Evolutionary conservation across 805 yeast species (phyloP).

Genomic region (Schwanniomyces sp.): DNA sequence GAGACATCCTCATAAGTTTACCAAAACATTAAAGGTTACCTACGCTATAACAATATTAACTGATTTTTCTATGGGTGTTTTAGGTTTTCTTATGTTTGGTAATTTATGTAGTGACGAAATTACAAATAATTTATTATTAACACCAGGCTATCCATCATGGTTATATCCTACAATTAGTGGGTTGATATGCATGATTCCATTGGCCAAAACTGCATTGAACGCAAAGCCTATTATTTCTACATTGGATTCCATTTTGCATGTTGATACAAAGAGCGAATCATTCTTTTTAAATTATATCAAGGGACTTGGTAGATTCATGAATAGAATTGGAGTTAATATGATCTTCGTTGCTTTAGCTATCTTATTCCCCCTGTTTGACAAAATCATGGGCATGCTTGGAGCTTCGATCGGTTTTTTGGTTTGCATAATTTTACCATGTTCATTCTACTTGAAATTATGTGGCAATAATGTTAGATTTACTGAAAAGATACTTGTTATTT

Average conservation of each 20-base stretch:
- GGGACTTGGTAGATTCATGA: slow-evolving; percentile 15
- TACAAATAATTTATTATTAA: slow-evolving; percentile 46
- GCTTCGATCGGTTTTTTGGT: slow-evolving; percentile 76
- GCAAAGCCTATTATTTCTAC: slow-evolving; percentile 81
- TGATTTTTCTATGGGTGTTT: slow-evolving; percentile 61
- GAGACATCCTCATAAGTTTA: slow-evolving; percentile 65
- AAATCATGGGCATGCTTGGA: slow-evolving; percentile 78
- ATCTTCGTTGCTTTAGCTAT: slow-evolving; percentile 60
- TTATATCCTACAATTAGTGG: slow-evolving; percentile 53
- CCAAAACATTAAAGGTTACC: slow-evolving; percentile 53
- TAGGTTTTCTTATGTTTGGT: slow-evolving; percentile 67
- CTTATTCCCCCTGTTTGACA: slow-evolving; percentile 75
- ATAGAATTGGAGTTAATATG: slow-evolving; percentile 49
- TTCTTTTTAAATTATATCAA: slow-evolving; percentile 8
- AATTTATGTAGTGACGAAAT: slow-evolving; percentile 48
- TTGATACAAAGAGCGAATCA: slow-evolving; percentile 15
- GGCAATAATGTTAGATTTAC: slow-evolving; percentile 36
- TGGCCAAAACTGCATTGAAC: slow-evolving; percentile 81
- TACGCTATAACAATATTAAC: slow-evolving; percentile 60
- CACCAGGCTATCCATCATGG: slow-evolving; percentile 50
- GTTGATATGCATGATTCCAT: slow-evolving; percentile 76
- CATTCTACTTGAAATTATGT: slow-evolving; percentile 66
- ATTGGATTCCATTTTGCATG: slow-evolving; percentile 53
- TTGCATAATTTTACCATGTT: slow-evolving; percentile 75
- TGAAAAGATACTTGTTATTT: slow-evolving; percentile 40